Conservation (phyloP, 805 yeast species). For the Sugiyamaella floridensis region DNA sequence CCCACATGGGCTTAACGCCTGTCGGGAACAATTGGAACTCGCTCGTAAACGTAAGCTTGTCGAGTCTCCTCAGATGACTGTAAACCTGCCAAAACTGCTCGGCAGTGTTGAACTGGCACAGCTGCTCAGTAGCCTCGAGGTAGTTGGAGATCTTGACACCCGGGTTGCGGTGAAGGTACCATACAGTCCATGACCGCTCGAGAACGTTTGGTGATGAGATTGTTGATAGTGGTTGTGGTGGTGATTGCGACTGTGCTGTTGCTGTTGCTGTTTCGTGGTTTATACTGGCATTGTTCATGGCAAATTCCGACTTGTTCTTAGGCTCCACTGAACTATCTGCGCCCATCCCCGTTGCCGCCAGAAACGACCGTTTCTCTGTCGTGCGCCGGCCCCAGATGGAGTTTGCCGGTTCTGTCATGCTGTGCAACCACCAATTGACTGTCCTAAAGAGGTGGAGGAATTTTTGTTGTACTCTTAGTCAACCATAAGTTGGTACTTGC, state of each 20-base stretch:
- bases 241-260: conserved; percentile 11
- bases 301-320: not conserved
- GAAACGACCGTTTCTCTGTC: conserved; percentile 18
- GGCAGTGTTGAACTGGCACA: conserved; percentile 77
- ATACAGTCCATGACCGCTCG: conserved; percentile 25
- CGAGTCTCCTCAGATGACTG: conserved; percentile 43
- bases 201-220: conserved; percentile 15
- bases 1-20: conserved; percentile 62
- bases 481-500: not conserved
- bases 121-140: conserved; percentile 49
- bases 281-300: too few relatives aligned
- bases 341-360: conserved; percentile 18
- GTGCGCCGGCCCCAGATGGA: conserved; percentile 18
- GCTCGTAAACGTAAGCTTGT: conserved; percentile 28
- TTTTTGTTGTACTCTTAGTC: not conserved
- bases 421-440: not conserved
- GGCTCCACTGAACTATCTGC: not conserved
- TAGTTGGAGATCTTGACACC: conserved; percentile 23
- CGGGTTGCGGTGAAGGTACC: conserved; percentile 27
- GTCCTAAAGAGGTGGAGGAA: too few relatives aligned
- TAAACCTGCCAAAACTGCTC: conserved; percentile 97
- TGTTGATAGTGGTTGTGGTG: conserved; percentile 1
- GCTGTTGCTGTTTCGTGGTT: conserved; percentile 7
- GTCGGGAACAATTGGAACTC: conserved; percentile 52
- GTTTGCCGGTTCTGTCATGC: not conserved